Base-by-base conservation (phyloP, 2,329 filamentous ascomycete species). In the Cercospora sp. region DNA sequence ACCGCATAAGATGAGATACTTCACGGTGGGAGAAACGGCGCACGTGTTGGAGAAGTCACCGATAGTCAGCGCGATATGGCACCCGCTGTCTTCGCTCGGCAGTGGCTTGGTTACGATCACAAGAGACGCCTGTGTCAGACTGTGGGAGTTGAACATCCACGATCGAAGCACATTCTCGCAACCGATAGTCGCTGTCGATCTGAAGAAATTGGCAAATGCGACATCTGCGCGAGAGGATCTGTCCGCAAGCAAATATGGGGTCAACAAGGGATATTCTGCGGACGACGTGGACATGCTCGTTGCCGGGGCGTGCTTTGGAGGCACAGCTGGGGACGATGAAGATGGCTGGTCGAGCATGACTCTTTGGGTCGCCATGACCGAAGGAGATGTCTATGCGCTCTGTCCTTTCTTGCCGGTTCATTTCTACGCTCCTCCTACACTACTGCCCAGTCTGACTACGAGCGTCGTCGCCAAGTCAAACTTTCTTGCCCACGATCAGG, bases 241-340 rank as follows among this genome's bases (percentile, higher is more conserved):
- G 77, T 85, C 88, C 34, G 92, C 92, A 5, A 92, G 91, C 0
- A 87, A 86, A 21, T 89, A 90, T 70, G 87, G 90, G 7, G 90
- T 88, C 53, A 93, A 89, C 77, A 92, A 91, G 73, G 90, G 89
- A 9, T 98, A 97, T 75, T 97, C 93, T 4, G 91, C 93, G 0
- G 94, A 98, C 78, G 88, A 88, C 1, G 90, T 96, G 68, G 94
- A 98, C 77, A 97, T 99, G 90, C 92, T 97, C 76, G 93, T 97
- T 24, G 93, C 93, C 3, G 90, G 94, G 1, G 93, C 94, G 61
- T 92, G 89, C 77, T 99, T 99, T 81, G 94, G 93, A 13, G 93
- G 93, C 28, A 82, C 78, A 61, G 87, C 85, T 9, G 82, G 79
- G 65, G 83, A 85, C 64, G 85, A 85, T 43, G 86, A 89, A 71